phyloP scores from a whole-genome alignment of 2,329 filamentous ascomycete species.

The Diaporthe caulivora region DNA sequence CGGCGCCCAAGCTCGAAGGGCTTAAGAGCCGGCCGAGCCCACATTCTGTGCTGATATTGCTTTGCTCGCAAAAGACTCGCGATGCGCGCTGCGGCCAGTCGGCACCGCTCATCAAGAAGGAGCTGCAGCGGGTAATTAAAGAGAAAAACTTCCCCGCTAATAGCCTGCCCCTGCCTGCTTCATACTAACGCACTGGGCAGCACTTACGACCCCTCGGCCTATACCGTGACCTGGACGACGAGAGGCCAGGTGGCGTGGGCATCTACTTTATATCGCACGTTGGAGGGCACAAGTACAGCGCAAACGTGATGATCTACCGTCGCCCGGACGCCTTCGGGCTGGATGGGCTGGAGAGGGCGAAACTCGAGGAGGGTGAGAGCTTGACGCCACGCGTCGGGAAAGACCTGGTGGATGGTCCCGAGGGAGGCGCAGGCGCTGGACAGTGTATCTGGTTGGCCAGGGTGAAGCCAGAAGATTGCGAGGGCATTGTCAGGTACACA shows the following conservation, averaged over 20 bases:
- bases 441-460: conserved; percentile 96
- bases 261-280: conserved; percentile 98
- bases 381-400: conserved; percentile 44
- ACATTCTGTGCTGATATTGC: conserved; percentile 87
- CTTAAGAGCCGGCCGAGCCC: conserved; percentile 74
- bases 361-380: conserved; percentile 42
- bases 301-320: conserved; percentile 94
- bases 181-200: neutral
- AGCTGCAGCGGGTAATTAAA: conserved; percentile 76
- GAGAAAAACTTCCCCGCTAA: no score
- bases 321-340: conserved; percentile 69
- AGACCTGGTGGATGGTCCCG: conserved; percentile 51
- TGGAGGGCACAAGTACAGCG: conserved; percentile 95
- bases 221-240: conserved; percentile 88
- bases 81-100: conserved; percentile 96
- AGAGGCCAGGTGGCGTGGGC: conserved; percentile 89
- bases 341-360: conserved; percentile 57
- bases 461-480: conserved; percentile 88
- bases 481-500: conserved; percentile 91
- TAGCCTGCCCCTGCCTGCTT: neutral
- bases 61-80: conserved; percentile 95
- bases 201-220: conserved; percentile 88
- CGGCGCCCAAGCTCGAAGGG: conserved; percentile 47
- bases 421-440: conserved; percentile 70
- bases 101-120: conserved; percentile 87